These are phyloP conservation scores for Fusarium odoratissimum DNA, from an alignment of 2,329 filamentous ascomycete genomes.

Conservation along the genomic window DNA sequence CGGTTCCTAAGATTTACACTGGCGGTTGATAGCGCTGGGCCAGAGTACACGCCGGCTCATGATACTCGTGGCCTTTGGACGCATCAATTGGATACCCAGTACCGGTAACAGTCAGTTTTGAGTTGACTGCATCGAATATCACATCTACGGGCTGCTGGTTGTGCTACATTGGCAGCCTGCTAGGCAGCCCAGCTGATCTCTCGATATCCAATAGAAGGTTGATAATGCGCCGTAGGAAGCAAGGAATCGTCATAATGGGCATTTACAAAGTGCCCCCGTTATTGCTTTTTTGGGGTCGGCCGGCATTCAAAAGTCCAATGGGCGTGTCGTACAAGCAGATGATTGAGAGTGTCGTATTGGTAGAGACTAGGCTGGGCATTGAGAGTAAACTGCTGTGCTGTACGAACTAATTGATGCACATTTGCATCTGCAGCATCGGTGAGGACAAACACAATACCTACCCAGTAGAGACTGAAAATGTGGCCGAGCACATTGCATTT, in stretches of 20 bases:
- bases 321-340: slow-evolving; percentile 18
- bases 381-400: slow-evolving; percentile 1
- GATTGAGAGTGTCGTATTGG: slow-evolving; percentile 27
- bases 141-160: slow-evolving; percentile 13
- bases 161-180: slow-evolving; percentile 30
- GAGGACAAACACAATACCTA: slow-evolving; percentile 3
- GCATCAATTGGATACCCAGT: slow-evolving; percentile 1
- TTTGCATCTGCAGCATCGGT: slow-evolving; percentile 24
- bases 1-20: slow-evolving; percentile 7
- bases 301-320: slow-evolving; percentile 29
- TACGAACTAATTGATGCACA: slow-evolving; percentile 25
- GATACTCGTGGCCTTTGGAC: background rate
- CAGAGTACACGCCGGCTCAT: slow-evolving; percentile 2
- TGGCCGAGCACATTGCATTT: slow-evolving; percentile 27
- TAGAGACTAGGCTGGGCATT: slow-evolving; percentile 4
- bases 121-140: slow-evolving; percentile 2
- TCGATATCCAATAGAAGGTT: slow-evolving; percentile 26
- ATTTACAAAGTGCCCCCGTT: slow-evolving; percentile 24
- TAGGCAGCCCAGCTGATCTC: slow-evolving; percentile 34
- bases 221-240: slow-evolving; percentile 22
- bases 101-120: background rate
- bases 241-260: slow-evolving; percentile 31
- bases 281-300: slow-evolving; percentile 31
- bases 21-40: slow-evolving; percentile 2
- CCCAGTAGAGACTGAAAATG: slow-evolving; percentile 8